phyloP scores from a whole-genome alignment of 495 filamentous ascomycete genomes.

The Staphylotrichum tortipilum region DNA sequence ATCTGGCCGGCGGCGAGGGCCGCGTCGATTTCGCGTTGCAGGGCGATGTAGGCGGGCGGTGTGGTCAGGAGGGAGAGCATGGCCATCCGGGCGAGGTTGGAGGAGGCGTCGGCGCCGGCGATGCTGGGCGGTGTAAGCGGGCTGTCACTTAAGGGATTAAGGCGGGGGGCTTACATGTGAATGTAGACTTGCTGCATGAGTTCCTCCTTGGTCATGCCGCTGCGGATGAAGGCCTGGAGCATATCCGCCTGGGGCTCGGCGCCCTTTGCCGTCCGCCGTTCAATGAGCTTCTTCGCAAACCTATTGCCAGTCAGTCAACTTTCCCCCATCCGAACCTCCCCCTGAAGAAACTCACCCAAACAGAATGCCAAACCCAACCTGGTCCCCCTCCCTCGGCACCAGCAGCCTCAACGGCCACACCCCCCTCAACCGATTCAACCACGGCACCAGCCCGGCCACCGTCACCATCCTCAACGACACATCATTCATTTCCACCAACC shows the following conservation, averaged over 20 bases:
- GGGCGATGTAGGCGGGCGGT: background rate
- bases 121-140: background rate
- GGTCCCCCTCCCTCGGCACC: background rate
- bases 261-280: background rate
- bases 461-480: background rate
- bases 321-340: too few species aligned
- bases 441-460: background rate
- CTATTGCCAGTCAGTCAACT: background rate
- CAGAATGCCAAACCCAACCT: background rate
- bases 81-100: background rate
- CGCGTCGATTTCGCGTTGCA: background rate
- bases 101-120: background rate
- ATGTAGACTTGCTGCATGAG: background rate
- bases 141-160: too few species aligned
- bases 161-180: background rate
- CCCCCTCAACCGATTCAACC: background rate
- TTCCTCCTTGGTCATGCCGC: background rate
- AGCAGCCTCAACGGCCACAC: background rate
- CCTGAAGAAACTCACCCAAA: background rate
- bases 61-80: background rate
- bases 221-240: background rate
- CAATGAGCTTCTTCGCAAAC: background rate
- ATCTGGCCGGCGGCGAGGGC: background rate
- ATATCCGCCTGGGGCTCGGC: background rate
- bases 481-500: background rate